These are phyloP conservation scores for Gaeumannomyces sp. DNA, from an alignment of 2,329 filamentous ascomycete species.

Conservation along the genomic window DNA sequence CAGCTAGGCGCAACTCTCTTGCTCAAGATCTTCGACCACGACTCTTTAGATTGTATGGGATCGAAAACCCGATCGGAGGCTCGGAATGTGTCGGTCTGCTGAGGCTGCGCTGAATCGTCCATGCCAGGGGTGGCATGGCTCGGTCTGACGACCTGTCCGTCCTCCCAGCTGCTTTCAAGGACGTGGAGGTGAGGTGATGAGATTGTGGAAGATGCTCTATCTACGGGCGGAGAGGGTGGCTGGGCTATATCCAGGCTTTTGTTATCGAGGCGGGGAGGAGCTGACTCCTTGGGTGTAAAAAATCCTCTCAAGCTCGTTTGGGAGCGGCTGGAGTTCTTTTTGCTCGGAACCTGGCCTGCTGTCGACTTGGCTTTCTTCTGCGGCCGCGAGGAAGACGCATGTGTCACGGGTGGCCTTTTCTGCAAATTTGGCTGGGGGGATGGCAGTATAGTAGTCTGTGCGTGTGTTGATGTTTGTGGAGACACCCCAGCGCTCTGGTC, in stretches of 20 bases:
- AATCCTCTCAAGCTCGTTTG: constrained; percentile 8
- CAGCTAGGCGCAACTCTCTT: constrained; percentile 71
- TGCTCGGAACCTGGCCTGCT: constrained; percentile 12
- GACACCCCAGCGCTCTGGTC: not conserved
- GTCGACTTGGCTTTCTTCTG: constrained; percentile 44
- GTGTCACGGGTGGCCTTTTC: not conserved
- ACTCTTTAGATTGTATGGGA: constrained; percentile 67
- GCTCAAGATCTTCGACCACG: constrained; percentile 78
- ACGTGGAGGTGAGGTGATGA: not conserved
- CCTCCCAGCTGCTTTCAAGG: not conserved
- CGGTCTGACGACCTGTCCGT: not conserved
- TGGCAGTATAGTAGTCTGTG: not conserved
- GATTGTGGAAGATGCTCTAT: not conserved
- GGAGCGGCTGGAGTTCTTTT: not conserved
- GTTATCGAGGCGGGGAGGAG: too few species aligned
- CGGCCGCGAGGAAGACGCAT: constrained; percentile 16
- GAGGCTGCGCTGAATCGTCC: constrained; percentile 5
- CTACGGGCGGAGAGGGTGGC: too few species aligned
- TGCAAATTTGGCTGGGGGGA: not conserved
- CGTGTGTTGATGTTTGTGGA: not conserved
- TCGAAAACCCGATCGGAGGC: constrained; percentile 45
- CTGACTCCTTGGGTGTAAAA: constrained; percentile 4
- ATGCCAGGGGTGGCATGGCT: too few species aligned
- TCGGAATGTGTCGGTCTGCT: not conserved
- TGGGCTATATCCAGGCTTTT: not conserved